Evolutionary conservation across 129 eudicot species (phyloP).

Genomic region (Lactuca sativa): DNA sequence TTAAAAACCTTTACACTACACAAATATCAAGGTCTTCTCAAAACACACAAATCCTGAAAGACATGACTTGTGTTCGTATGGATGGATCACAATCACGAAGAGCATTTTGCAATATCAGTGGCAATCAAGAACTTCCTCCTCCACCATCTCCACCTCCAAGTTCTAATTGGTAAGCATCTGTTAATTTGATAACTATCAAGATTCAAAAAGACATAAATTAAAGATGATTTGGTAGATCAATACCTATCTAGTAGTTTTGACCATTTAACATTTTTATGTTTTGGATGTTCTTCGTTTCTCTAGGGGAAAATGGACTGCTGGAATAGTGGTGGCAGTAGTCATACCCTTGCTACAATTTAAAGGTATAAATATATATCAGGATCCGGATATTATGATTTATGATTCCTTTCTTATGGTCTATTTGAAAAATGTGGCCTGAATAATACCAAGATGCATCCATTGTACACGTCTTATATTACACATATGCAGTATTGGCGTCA

Average conservation of each 20-base stretch:
- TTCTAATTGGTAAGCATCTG: constrained; percentile 18
- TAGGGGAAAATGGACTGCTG: constrained; percentile 33
- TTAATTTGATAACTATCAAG: not conserved
- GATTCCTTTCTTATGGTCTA: not conserved
- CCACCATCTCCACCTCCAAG: constrained; percentile 17
- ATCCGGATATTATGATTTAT: no score
- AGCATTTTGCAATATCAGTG: constrained; percentile 14
- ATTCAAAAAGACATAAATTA: not conserved
- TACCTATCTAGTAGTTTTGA: not conserved
- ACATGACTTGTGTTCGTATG: not conserved
- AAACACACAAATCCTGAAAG: constrained; percentile 8
- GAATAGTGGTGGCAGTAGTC: constrained; percentile 12
- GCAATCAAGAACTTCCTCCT: constrained; percentile 20
- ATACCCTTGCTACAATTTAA: constrained; percentile 35
- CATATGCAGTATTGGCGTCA: no score
- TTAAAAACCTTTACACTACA: constrained; percentile 21
- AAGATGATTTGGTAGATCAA: no score
- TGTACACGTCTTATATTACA: no score
- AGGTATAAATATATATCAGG: constrained; percentile 10
- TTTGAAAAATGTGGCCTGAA: not conserved
- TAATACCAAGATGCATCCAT: no score
- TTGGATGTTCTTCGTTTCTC: not conserved
- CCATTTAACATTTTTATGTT: not conserved
- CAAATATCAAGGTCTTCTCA: constrained; percentile 5
- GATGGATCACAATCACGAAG: constrained; percentile 8